Conservation (phyloP, 306 rosid species). For the Cyclanthera cordifolia region DNA sequence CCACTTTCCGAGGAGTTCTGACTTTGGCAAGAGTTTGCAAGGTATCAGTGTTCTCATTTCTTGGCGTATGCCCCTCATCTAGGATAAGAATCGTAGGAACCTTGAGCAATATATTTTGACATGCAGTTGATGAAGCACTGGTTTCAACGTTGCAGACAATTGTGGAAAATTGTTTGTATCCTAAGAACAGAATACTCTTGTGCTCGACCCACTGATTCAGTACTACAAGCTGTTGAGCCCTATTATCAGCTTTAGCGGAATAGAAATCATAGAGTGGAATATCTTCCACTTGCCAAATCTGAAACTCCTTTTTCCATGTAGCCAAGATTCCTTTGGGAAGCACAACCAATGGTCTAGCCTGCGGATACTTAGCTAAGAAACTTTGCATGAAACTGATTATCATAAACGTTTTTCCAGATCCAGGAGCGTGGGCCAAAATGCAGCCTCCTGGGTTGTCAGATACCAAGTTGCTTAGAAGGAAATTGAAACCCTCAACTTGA, state of each 20-base stretch:
- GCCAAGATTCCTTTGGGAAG: slow-evolving; percentile 90
- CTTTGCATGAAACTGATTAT: slow-evolving; percentile 95
- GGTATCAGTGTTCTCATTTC: slow-evolving; percentile 79
- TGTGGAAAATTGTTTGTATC: slow-evolving; percentile 79
- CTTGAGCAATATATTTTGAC: slow-evolving; percentile 59
- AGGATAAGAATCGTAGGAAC: slow-evolving; percentile 69
- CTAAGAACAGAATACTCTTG: slow-evolving; percentile 80
- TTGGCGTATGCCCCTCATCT: slow-evolving; percentile 95
- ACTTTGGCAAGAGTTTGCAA: slow-evolving; percentile 68
- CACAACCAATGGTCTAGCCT: slow-evolving; percentile 78
- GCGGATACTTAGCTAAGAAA: slow-evolving; percentile 75
- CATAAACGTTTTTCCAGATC: slow-evolving; percentile 96
- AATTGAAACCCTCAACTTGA: slow-evolving; percentile 85
- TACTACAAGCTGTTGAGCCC: slow-evolving; percentile 58
- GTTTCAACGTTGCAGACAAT: slow-evolving; percentile 50
- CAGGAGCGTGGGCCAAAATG: slow-evolving; percentile 95
- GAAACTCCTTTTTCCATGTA: slow-evolving; percentile 88
- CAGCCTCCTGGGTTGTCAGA: slow-evolving; percentile 85
- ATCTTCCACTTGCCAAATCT: slow-evolving; percentile 85
- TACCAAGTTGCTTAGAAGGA: slow-evolving; percentile 68
- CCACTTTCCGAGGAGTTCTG: slow-evolving; percentile 70
- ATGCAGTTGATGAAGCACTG: slow-evolving; percentile 23
- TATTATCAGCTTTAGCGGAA: slow-evolving; percentile 60
- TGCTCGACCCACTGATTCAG: slow-evolving; percentile 57
- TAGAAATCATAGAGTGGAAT: slow-evolving; percentile 68